Percentiles rank a stretch among this genome's conserved stretches.
Evolutionary conservation across 116 monocot species (phyloP).

Genomic region (Trichopus zeylanicus): DNA sequence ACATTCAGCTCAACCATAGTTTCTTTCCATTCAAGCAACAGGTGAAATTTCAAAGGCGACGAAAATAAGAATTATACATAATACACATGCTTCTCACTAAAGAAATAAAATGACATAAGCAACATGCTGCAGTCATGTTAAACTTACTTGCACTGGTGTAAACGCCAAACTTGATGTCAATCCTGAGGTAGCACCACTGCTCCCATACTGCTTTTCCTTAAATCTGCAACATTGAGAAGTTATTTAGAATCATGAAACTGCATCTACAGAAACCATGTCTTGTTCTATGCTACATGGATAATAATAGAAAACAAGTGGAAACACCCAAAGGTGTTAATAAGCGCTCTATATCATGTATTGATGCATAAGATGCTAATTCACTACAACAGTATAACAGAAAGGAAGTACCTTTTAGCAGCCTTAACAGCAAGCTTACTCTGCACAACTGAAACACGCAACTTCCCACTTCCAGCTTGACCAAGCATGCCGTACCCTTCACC

Average conservation of each 20-base stretch:
- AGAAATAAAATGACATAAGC: too few relatives aligned
- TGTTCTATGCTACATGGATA: not conserved
- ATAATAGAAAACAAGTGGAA: not conserved
- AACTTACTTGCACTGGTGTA: conserved; percentile 92
- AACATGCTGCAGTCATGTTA: too few relatives aligned
- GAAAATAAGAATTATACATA: too few relatives aligned
- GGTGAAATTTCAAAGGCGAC: too few relatives aligned
- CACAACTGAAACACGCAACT: conserved; percentile 76
- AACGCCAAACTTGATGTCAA: conserved; percentile 94
- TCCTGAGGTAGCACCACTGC: conserved; percentile 91
- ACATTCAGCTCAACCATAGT: too few relatives aligned
- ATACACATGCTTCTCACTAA: too few relatives aligned
- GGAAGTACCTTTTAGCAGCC: conserved; percentile 61
- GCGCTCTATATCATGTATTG: not conserved
- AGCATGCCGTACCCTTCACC: conserved; percentile 99
- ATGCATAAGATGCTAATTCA: not conserved
- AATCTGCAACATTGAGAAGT: conserved; percentile 42
- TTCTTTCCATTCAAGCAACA: too few relatives aligned
- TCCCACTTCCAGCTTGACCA: conserved; percentile 97
- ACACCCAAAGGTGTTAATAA: not conserved
- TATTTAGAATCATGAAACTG: not conserved
- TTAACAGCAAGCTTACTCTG: conserved; percentile 83
- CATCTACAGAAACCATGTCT: not conserved
- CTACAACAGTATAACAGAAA: not conserved
- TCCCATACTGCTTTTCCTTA: conserved; percentile 78